These are phyloP conservation scores for Melampsora abietis-canadensis DNA, from an alignment of 1,284 basidiomycete genomes.

Conservation along the genomic window DNA sequence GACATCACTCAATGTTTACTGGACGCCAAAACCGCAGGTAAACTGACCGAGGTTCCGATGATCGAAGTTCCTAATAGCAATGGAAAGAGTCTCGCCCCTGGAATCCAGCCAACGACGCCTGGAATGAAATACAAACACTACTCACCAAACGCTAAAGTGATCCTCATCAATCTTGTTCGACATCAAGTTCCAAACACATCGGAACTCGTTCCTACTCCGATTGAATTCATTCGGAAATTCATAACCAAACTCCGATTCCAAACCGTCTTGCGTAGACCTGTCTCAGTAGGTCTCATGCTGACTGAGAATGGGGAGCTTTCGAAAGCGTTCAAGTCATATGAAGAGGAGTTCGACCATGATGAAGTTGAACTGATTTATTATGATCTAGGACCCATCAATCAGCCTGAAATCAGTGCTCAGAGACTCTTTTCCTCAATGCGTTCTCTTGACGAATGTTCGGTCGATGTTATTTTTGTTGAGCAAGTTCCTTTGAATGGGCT, in stretches of 20 bases:
- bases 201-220: not conserved
- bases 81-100: constrained; percentile 57
- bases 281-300: constrained; percentile 30
- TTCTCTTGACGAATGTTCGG: constrained; percentile 20
- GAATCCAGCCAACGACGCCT: constrained; percentile 78
- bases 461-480: constrained; percentile 39
- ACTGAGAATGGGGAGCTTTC: constrained; percentile 21
- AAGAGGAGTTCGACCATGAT: not conserved
- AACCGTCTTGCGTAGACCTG: not conserved
- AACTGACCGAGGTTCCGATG: constrained; percentile 25
- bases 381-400: constrained; percentile 12
- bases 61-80: constrained; percentile 1
- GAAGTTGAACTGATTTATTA: constrained; percentile 11
- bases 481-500: constrained; percentile 8
- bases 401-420: constrained; percentile 34
- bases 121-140: constrained; percentile 99
- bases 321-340: constrained; percentile 12
- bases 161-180: constrained; percentile 16
- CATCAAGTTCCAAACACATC: not conserved
- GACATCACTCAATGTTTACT: constrained; percentile 67
- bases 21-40: constrained; percentile 49
- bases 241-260: not conserved
- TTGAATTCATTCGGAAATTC: not conserved
- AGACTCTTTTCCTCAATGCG: constrained; percentile 25
- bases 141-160: constrained; percentile 60